Base-by-base conservation (phyloP, 495 filamentous ascomycete genomes). In the Lasiosphaeria ovina region DNA sequence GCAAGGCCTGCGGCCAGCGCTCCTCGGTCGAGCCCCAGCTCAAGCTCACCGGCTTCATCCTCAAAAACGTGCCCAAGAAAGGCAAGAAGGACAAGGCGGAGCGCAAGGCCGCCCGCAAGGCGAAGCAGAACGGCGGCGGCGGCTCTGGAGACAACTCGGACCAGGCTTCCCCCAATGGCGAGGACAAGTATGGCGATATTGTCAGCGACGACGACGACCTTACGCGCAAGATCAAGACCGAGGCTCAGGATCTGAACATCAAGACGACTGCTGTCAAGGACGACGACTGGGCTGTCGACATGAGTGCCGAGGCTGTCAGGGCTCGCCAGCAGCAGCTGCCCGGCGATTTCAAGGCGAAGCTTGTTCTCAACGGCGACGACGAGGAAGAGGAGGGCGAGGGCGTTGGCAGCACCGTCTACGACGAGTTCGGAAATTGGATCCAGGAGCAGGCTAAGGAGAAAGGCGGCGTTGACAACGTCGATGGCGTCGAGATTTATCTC, bases 1-100 rank as follows among this genome's bases (percentile, higher is more conserved):
- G 94, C 88, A 98, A 98, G 80, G 94, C 94, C 59, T 98, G 94
- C 71, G 94, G 94, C 69, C 89, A 96, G 75, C 92, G 89, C 68
- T 87, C 88, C 56, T 85, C 93, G 56, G 93, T 96, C 53, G 93
- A 98, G 70, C 82, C 89, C 61, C 93, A 92, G 71, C 87, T 95
- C 69, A 98, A 98, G 81, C 88, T 98, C 62, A 93, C 89, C 81
- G 90, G 89, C 57, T 98, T 97, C 83, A 97, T 98, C 70, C 80
- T 97, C 71, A 97, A 97, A 80, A 96, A 94, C 76, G 85, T 88
- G 69, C 88, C 92, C 62, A 81, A 81, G 73, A 96, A 94, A 80
- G 89, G 89, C 73, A 92, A 94, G 74, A 96, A 96, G 79, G 95
- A 97, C 81, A 93, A 97, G 79, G 90, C 94, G 73, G 83, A 90